Conservation (phyloP, 1,284 basidiomycete genomes). For the Pholiota adiposa region DNA sequence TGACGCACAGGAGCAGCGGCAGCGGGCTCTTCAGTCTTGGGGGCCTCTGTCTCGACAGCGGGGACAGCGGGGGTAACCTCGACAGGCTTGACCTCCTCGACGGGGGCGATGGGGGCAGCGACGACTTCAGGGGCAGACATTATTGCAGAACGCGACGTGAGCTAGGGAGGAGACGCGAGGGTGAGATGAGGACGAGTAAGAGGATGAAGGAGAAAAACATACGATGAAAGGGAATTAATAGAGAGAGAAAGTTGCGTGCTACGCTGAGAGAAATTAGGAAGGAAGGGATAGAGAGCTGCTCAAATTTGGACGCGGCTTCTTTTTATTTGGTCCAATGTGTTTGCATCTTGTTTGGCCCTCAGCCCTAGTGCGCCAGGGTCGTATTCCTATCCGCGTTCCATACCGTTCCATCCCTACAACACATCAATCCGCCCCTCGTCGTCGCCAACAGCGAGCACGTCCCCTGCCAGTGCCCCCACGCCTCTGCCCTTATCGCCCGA, state of each 20-base stretch:
- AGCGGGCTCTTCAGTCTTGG: conserved; percentile 46
- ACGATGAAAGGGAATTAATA: conserved; percentile 51
- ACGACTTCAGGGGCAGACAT: conserved; percentile 76
- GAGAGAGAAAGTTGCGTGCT: conserved; percentile 56
- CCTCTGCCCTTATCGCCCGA: too few relatives aligned
- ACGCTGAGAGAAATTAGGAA: conserved; percentile 61
- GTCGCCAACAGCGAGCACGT: conserved; percentile 1
- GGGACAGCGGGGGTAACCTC: conserved; percentile 43
- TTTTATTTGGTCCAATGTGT: conserved; percentile 48
- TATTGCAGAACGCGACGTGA: conserved; percentile 64
- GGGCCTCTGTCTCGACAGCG: conserved; percentile 34
- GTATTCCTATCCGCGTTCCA: conserved; percentile 31
- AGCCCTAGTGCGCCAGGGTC: conserved; percentile 40
- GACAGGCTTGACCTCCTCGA: conserved; percentile 57
- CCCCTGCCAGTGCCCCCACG: too few relatives aligned
- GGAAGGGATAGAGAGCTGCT: conserved; percentile 44
- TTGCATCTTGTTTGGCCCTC: conserved; percentile 44
- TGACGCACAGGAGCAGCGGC: conserved; percentile 39
- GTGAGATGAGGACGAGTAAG: conserved; percentile 14
- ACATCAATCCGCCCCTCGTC: not conserved
- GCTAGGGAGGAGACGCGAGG: conserved; percentile 34
- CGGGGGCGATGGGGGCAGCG: conserved; percentile 44
- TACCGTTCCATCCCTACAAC: conserved; percentile 9
- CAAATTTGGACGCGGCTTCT: conserved; percentile 39
- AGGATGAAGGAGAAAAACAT: conserved; percentile 26